phyloP scores from a whole-genome alignment of 257 asterid species.

The Plectranthus barbatus region DNA sequence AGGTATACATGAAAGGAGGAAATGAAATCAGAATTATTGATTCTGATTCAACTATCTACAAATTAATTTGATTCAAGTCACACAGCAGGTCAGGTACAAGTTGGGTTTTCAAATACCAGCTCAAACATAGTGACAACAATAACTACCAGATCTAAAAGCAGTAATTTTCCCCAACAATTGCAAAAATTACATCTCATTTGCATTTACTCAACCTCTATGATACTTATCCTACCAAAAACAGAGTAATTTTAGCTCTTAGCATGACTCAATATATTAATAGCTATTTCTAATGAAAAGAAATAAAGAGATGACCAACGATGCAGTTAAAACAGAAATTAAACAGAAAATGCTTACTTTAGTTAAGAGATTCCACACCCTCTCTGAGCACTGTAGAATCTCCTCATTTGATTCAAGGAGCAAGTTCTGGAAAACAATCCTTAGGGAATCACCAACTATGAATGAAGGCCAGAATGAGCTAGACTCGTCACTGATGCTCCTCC shows the following conservation, averaged over 20 bases:
- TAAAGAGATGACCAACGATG: neutral
- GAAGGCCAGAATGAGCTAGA: constrained; percentile 93
- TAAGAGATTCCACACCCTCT: constrained; percentile 92
- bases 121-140: neutral
- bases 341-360: constrained; percentile 48
- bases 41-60: neutral
- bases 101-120: neutral
- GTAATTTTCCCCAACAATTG: too few species aligned
- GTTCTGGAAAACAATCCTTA: constrained; percentile 96
- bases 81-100: neutral
- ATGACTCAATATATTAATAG: neutral
- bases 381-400: constrained; percentile 76
- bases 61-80: too few species aligned
- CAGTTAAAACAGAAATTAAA: constrained; percentile 1
- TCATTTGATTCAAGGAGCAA: constrained; percentile 92
- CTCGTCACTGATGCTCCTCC: constrained; percentile 55
- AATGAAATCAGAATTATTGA: neutral
- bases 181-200: neutral
- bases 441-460: constrained; percentile 86
- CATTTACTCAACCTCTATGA: neutral
- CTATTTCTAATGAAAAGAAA: neutral
- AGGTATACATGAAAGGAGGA: neutral
- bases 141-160: too few species aligned
- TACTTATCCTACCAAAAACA: neutral
- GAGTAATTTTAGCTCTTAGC: neutral